These are phyloP conservation scores for Peterozyma xylosa DNA, from an alignment of 805 yeast species.

Conservation along the genomic window DNA sequence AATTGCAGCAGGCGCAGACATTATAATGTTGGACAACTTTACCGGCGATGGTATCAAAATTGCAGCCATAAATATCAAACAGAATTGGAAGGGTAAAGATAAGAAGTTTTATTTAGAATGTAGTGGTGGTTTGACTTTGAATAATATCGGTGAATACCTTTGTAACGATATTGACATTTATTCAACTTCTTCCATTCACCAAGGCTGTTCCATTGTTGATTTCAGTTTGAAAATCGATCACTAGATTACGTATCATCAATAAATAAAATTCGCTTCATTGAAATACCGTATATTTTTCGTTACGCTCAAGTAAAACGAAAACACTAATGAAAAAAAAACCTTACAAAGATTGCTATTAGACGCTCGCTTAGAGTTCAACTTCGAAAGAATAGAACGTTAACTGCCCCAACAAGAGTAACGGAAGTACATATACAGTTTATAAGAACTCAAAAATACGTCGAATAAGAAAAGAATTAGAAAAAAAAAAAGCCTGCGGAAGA, in stretches of 20 bases:
- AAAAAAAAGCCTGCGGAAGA: too few species aligned
- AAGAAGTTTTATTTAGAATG: conserved; percentile 72
- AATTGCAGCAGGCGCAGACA: conserved; percentile 90
- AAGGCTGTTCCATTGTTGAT: conserved; percentile 80
- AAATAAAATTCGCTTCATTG: too few species aligned
- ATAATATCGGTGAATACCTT: conserved; percentile 57
- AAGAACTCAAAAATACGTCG: too few species aligned
- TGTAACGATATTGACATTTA: conserved; percentile 82
- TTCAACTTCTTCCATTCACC: conserved; percentile 87
- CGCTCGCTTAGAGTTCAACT: too few species aligned
- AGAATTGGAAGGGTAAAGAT: conserved; percentile 38
- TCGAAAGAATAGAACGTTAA: too few species aligned
- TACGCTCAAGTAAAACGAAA: too few species aligned
- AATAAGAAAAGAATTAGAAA: too few species aligned
- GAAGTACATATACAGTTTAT: too few species aligned
- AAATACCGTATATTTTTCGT: too few species aligned
- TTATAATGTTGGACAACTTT: conserved; percentile 91
- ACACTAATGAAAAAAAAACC: too few species aligned
- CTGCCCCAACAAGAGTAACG: too few species aligned
- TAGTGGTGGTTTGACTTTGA: conserved; percentile 79
- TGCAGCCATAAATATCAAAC: conserved; percentile 60
- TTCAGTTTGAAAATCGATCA: conserved; percentile 68
- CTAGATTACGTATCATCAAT: neutral
- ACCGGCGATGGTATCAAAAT: conserved; percentile 51
- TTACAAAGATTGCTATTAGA: too few species aligned